These are phyloP conservation scores for Tranzscheliella williamsii DNA, from an alignment of 1,284 basidiomycete species.

Conservation along the genomic window DNA sequence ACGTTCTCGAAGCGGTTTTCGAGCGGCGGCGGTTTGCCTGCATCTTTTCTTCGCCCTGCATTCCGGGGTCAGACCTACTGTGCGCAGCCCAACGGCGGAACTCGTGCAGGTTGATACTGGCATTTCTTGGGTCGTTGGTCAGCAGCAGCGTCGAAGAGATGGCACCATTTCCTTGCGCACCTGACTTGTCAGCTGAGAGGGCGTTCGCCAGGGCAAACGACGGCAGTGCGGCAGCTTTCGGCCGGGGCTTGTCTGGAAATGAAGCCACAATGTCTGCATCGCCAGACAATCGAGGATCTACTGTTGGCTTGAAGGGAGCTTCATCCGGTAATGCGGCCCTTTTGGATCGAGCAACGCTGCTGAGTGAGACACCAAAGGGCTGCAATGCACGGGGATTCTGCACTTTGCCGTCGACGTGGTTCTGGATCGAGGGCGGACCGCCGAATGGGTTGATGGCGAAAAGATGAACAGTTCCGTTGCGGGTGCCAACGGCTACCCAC, in stretches of 20 bases:
- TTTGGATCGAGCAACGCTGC: slow-evolving; percentile 17
- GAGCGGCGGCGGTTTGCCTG: slow-evolving; percentile 4
- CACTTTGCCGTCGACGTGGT: slow-evolving; percentile 25
- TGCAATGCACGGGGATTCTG: slow-evolving; percentile 12
- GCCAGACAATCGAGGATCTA: too few relatives aligned
- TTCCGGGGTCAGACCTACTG: too few relatives aligned
- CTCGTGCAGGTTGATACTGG: slow-evolving; percentile 12
- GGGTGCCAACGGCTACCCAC: slow-evolving; percentile 33
- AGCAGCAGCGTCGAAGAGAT: slow-evolving; percentile 3
- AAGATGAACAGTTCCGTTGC: slow-evolving; percentile 31
- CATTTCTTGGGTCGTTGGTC: slow-evolving; percentile 12
- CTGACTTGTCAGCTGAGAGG: background rate
- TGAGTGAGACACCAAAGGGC: slow-evolving; percentile 17
- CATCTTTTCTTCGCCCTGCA: background rate
- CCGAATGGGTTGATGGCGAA: slow-evolving; percentile 37
- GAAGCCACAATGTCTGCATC: too few relatives aligned
- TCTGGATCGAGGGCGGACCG: slow-evolving; percentile 17
- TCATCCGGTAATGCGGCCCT: background rate
- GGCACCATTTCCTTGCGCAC: background rate
- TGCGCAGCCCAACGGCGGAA: slow-evolving; percentile 27
- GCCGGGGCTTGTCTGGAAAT: too few relatives aligned
- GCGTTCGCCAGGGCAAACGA: slow-evolving; percentile 8
- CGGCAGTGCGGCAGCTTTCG: slow-evolving; percentile 1
- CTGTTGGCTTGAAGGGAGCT: background rate
- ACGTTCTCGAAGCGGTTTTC: slow-evolving; percentile 13